Percentiles rank a stretch among this genome's conserved stretches.
Evolutionary conservation across 805 yeast species (phyloP).

Genomic region (Danielia oregonensis): DNA sequence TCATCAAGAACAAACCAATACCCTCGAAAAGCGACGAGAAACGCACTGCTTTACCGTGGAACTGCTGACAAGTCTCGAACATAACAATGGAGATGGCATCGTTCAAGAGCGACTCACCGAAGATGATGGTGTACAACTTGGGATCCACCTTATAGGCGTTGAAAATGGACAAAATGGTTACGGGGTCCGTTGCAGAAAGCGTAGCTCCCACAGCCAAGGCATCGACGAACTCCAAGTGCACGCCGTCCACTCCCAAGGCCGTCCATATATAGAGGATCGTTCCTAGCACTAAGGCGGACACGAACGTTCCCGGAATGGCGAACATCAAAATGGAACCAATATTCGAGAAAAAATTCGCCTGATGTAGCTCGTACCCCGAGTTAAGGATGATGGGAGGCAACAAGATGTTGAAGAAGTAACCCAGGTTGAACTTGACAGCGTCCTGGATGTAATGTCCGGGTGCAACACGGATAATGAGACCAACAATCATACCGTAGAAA

Average conservation of each 20-base stretch:
- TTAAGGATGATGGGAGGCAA: constrained; percentile 95
- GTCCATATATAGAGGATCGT: constrained; percentile 86
- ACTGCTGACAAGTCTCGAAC: constrained; percentile 97
- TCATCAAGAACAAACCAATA: constrained; percentile 87
- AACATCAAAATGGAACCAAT: constrained; percentile 86
- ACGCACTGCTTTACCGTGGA: constrained; percentile 77
- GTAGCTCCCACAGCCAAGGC: constrained; percentile 98
- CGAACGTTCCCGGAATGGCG: constrained; percentile 96
- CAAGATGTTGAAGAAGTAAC: constrained; percentile 89
- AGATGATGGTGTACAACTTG: constrained; percentile 91
- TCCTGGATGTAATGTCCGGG: constrained; percentile 98
- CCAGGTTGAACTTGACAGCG: constrained; percentile 90
- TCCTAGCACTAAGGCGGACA: constrained; percentile 90
- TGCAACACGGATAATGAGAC: constrained; percentile 79
- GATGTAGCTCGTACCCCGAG: constrained; percentile 95
- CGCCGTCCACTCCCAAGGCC: constrained; percentile 82
- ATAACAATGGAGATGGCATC: constrained; percentile 98
- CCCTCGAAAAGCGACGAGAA: constrained; percentile 86
- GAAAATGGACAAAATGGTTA: constrained; percentile 91
- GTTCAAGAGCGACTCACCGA: constrained; percentile 91
- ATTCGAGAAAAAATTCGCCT: constrained; percentile 90
- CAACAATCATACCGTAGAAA: constrained; percentile 95
- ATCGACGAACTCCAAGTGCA: constrained; percentile 89
- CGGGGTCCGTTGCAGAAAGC: constrained; percentile 97
- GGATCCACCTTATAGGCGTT: constrained; percentile 98